Base-by-base conservation (phyloP, 768 basidiomycete species). In the Mycena olivaceomarginata region DNA sequence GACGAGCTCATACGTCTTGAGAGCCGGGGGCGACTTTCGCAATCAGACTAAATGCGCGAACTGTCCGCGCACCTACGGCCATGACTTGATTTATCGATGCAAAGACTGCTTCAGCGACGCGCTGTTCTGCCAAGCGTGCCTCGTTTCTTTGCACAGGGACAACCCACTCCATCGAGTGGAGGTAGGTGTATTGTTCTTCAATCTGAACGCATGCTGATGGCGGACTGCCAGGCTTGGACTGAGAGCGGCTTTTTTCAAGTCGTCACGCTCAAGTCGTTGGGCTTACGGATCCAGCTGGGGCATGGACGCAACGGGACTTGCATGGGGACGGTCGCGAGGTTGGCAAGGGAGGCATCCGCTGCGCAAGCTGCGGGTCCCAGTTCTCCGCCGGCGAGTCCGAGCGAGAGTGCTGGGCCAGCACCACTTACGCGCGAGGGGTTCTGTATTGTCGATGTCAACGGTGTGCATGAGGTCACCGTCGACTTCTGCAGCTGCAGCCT, bases 401-500 rank as follows among this genome's bases (percentile, higher is more conserved):
- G 13, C 16, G 51, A 31, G 31, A 31, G 18, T 18, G 8, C 8
- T 31, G 31, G 18, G 0, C 18, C 11, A 2, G 31, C 31, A 31
- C 31, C 31, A 31, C 31, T 31, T 31, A 39, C 4, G 22, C 4
- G 37, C 2, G 53, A 73, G n/a, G 65, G 57, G 15, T 73, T 73
- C 15, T 53, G 48, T 22, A 46, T 73, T 20, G 31, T 73, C 51
- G 72, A 41, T 40, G 43, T 46, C 13, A 73, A 79, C 31, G 73
- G 79, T 7, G 43, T 81, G 9, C 79, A 81, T 40, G 53, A 68
- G 18, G 68, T 80, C 13, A 64, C 16, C 3, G 51, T 81, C 9
- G 56, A 76, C 25, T 80, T 78, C 59, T 81, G 81, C 57, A 37
- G 2, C 67, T 81, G 80, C 72, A 11, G 6, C 10, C 8, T 6